Base-by-base conservation (phyloP, 352 stramenopile genomes). In the Globisporangium cederbergense region DNA sequence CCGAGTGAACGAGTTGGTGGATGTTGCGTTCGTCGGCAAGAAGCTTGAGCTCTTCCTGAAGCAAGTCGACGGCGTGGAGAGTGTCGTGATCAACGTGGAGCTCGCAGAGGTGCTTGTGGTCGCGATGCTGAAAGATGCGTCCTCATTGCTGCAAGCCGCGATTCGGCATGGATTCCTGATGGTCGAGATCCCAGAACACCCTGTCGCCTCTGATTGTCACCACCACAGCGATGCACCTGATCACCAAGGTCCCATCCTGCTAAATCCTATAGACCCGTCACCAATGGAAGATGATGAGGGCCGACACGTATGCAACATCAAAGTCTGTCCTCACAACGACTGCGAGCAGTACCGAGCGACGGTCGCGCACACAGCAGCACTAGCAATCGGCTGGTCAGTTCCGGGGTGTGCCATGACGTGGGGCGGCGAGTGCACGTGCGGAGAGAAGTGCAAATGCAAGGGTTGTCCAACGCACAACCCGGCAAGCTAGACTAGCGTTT, bases 401-500 rank as follows among this genome's bases (percentile, higher is more conserved):
- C 82, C 86, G 47, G 86, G 86, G 0, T 95, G 86, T 52, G 86
- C 78, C 3, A 95, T 95, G 86, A 74, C 76, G 1, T 86, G 71
- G 70, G 86, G 86, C 6, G 79, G 81, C 49, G 84, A 95, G 57
- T 95, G 86, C 60, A 93, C 79, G 0, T 95, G 86, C 20, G 86
- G 83, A 8, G 84, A 93, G 64, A 74, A 70, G 38, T 95, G 86
- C 62, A 89, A 90, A 53, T 95, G 84, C 62, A 72, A 66, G 20
- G 86, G 86, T 14, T 95, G 86, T 68, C 84, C 86, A 22, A 65
- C 86, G 62, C 86, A 95, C 66, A 92, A 95, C 51, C 86, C 86
- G 52, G 34, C n/a, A 5, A 61, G 60, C 25, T 28, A 28, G 25
- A 28, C 2, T 75, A 62, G 53, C 30, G 51, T n/a, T 30, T 47